Conservation (phyloP, 352 stramenopile species). For the Pythium rhizo-oryzae region DNA sequence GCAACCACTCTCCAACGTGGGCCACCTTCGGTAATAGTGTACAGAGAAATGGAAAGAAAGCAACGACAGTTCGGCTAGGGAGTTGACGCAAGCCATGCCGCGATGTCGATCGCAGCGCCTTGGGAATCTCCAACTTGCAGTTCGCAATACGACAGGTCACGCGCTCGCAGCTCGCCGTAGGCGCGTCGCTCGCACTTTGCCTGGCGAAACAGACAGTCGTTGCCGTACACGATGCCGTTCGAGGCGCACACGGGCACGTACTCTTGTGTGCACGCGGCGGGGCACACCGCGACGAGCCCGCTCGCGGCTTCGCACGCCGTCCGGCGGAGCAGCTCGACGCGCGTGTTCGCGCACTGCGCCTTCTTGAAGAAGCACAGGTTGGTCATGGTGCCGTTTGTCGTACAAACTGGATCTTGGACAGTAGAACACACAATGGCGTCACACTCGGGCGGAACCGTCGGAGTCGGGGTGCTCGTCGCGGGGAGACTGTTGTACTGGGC, state of each 20-base stretch:
- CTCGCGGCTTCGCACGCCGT: conserved; percentile 32
- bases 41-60: background rate
- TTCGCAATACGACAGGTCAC: conserved; percentile 30
- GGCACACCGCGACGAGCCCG: conserved; percentile 33
- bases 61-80: background rate
- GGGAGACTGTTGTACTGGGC: conserved; percentile 33
- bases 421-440: conserved; percentile 41
- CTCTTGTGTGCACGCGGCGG: conserved; percentile 37
- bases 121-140: conserved; percentile 24
- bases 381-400: conserved; percentile 43
- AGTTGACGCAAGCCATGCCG: background rate
- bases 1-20: too few relatives aligned
- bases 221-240: conserved; percentile 53
- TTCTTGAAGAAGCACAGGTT: conserved; percentile 49
- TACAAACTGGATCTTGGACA: conserved; percentile 55
- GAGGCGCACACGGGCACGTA: conserved; percentile 53
- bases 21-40: background rate
- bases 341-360: conserved; percentile 33
- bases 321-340: conserved; percentile 26
- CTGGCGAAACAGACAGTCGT: conserved; percentile 56
- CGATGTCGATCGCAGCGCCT: conserved; percentile 11
- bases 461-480: background rate
- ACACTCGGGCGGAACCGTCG: background rate
- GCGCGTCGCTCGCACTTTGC: conserved; percentile 42
- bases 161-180: conserved; percentile 19